These are phyloP conservation scores for Barnettozyma botsteinii DNA, from an alignment of 805 yeast species.

Conservation along the genomic window DNA sequence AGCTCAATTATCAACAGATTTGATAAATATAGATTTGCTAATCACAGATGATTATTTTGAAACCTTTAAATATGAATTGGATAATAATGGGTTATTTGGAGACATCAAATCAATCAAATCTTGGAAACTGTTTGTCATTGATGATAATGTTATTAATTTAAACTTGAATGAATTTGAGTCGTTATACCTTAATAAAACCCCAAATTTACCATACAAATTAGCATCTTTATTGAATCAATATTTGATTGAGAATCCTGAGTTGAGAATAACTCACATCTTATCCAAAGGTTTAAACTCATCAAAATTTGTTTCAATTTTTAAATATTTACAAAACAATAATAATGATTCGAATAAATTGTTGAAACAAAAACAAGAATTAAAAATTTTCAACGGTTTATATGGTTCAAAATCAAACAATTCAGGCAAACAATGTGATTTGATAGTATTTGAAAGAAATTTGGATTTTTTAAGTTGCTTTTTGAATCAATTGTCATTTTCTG, in stretches of 20 bases:
- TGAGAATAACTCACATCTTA: conserved; percentile 43
- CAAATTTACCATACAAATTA: conserved; percentile 25
- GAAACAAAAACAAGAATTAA: conserved; percentile 26
- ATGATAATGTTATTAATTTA: conserved; percentile 5
- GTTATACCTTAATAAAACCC: conserved; percentile 33
- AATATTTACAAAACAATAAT: conserved; percentile 26
- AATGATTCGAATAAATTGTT: conserved; percentile 31
- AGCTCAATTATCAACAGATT: conserved; percentile 1
- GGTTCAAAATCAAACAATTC: conserved; percentile 33
- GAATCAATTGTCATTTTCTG: conserved; percentile 76
- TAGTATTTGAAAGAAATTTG: conserved; percentile 71
- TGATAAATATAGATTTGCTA: conserved; percentile 17
- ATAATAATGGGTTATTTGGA: conserved; percentile 17
- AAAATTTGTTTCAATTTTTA: conserved; percentile 39
- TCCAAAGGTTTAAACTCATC: conserved; percentile 54
- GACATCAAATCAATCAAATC: conserved; percentile 13
- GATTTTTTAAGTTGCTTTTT: conserved; percentile 70
- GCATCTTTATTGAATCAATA: conserved; percentile 39
- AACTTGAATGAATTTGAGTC: conserved; percentile 25
- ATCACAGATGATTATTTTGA: conserved; percentile 34
- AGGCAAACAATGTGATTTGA: conserved; percentile 56
- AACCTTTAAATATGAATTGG: conserved; percentile 30
- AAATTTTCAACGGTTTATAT: conserved; percentile 25
- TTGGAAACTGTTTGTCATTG: conserved; percentile 16
- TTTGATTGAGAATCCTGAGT: conserved; percentile 40